These are phyloP conservation scores for Gastroboletus turbinatus DNA, from an alignment of 1,284 basidiomycete genomes.

Conservation along the genomic window DNA sequence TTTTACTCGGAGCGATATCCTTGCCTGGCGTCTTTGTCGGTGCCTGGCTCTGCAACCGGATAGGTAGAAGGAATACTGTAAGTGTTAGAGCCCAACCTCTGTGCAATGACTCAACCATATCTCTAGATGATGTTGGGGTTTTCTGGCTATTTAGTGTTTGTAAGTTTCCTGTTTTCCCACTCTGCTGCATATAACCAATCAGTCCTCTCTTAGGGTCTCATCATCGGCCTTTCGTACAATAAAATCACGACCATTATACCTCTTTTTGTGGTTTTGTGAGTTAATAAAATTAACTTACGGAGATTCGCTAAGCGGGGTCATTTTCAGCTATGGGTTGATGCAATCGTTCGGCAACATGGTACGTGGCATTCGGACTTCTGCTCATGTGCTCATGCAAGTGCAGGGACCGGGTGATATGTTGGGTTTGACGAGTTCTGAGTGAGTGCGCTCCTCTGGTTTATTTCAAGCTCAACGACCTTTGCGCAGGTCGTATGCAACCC, in stretches of 20 bases:
- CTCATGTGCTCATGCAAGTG: conserved; percentile 7
- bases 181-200: background rate
- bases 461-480: conserved; percentile 4
- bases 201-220: conserved; percentile 43
- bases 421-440: conserved; percentile 67
- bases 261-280: conserved; percentile 66
- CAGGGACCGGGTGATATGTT: conserved; percentile 76
- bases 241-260: conserved; percentile 65
- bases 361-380: conserved; percentile 9
- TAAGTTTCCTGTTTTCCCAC: conserved; percentile 21
- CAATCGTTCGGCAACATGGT: conserved; percentile 68
- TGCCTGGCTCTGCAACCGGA: conserved; percentile 59
- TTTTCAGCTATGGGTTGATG: conserved; percentile 63
- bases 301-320: conserved; percentile 7
- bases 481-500: conserved; percentile 61
- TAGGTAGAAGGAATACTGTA: conserved; percentile 66
- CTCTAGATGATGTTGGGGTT: conserved; percentile 72
- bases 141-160: conserved; percentile 71
- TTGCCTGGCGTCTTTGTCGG: conserved; percentile 66
- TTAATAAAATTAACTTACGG: conserved; percentile 1
- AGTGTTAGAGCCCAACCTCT: conserved; percentile 14
- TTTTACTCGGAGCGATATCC: conserved; percentile 65
- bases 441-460: conserved; percentile 29
- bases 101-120: conserved; percentile 1
- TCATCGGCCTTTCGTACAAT: conserved; percentile 67